Evolutionary conservation across 164 flowering plant species (phyloP).

Genomic region (Stephania yunnanensis): DNA sequence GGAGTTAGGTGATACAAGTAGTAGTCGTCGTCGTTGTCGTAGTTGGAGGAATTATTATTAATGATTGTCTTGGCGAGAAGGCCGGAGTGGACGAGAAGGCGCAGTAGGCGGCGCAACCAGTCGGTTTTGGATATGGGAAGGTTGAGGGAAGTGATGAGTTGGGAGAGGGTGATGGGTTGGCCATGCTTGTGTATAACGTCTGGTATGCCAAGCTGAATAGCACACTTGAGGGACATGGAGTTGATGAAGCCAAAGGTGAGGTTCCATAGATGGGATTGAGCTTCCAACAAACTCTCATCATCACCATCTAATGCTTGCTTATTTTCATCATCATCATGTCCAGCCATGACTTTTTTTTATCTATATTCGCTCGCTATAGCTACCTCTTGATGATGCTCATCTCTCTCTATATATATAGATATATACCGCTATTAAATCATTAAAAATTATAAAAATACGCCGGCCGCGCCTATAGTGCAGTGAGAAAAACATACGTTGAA

Average conservation of each 20-base stretch:
- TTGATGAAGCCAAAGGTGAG: conserved; percentile 22
- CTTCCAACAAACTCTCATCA: conserved; percentile 18
- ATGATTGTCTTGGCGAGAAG: not conserved
- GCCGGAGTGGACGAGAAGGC: conserved; percentile 20
- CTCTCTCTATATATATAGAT: no score
- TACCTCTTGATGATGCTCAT: no score
- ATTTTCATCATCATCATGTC: not conserved
- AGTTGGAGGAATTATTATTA: no score
- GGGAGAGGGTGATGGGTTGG: conserved; percentile 22
- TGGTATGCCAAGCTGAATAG: conserved; percentile 32
- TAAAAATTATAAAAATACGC: no score
- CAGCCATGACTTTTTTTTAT: no score
- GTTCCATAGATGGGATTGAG: conserved; percentile 29
- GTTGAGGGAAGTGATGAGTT: conserved; percentile 11
- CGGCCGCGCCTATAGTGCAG: no score
- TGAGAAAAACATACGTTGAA: no score
- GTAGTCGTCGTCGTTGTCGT: no score
- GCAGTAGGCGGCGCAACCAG: conserved; percentile 14
- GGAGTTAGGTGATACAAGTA: conserved; percentile 19
- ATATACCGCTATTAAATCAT: no score
- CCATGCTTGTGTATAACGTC: conserved; percentile 28
- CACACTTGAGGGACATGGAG: conserved; percentile 39
- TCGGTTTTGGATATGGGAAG: conserved; percentile 14
- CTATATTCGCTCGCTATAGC: no score
- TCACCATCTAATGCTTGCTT: not conserved